A percentile compares a stretch with the other conserved stretches of the same genome.
Conservation (phyloP, 768 basidiomycete genomes). For the Peribolospora kevripleyi region DNA sequence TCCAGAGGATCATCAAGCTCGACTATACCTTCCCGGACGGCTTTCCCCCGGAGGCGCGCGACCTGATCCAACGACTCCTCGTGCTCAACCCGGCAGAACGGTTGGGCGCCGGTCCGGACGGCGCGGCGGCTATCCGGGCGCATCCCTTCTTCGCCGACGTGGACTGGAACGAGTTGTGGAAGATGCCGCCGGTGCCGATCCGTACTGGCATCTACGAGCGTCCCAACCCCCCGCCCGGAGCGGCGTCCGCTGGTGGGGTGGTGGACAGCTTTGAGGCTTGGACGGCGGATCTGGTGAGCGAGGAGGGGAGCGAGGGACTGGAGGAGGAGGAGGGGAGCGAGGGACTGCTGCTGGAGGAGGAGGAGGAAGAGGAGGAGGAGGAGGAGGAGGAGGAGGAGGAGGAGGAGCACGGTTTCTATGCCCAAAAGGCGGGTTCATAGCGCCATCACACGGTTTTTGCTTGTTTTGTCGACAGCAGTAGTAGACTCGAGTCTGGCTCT, state of each 20-base stretch:
- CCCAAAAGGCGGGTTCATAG: too few species aligned
- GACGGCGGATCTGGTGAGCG: background rate
- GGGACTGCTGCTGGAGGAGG: background rate
- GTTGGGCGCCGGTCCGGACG: conserved; percentile 8
- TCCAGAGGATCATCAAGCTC: conserved; percentile 73
- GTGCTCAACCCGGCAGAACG: conserved; percentile 23
- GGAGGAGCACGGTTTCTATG: background rate
- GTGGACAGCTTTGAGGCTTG: background rate
- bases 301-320: background rate
- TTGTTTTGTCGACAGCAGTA: too few species aligned
- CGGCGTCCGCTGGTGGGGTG: background rate
- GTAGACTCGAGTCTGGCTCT: too few species aligned
- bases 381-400: background rate
- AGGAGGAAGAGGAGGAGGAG: background rate
- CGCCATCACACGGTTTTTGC: too few species aligned
- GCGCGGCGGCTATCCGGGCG: conserved; percentile 8
- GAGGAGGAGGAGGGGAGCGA: background rate
- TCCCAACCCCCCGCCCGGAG: background rate
- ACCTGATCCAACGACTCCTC: conserved; percentile 51
- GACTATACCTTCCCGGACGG: conserved; percentile 70
- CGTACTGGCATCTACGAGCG: background rate
- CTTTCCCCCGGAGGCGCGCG: conserved; percentile 50
- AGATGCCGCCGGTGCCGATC: background rate
- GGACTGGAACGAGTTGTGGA: background rate
- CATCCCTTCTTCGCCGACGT: conserved; percentile 12